phyloP scores from a whole-genome alignment of 345 rosid species.

The Aethionema arabicum region DNA sequence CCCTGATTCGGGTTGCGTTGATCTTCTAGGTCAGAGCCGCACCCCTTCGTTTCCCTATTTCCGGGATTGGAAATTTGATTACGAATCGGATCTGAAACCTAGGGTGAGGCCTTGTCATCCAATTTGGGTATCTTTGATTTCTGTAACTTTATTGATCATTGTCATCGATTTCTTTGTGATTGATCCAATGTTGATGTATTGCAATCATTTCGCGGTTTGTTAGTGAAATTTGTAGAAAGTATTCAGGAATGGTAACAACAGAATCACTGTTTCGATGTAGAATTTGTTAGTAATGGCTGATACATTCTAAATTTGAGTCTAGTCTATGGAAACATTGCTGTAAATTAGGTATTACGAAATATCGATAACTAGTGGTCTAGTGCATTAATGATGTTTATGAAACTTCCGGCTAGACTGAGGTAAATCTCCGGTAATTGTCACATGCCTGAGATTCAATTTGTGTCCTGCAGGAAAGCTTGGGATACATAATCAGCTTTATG shows the following conservation, averaged over 20 bases:
- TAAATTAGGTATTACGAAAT: neutral
- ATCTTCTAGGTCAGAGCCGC: slow-evolving; percentile 56
- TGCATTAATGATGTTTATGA: neutral
- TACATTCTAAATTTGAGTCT: neutral
- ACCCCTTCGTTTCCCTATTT: slow-evolving; percentile 69
- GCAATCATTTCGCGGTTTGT: too few species aligned
- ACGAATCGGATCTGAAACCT: slow-evolving; percentile 68
- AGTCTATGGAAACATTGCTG: neutral
- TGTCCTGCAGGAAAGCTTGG: neutral
- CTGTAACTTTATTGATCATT: neutral
- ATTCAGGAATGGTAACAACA: neutral
- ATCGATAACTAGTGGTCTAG: neutral
- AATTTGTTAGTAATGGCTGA: neutral
- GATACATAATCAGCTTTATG: neutral
- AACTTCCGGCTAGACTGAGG: neutral
- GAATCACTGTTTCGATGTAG: neutral
- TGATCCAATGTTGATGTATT: too few species aligned
- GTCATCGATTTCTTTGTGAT: neutral
- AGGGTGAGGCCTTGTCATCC: slow-evolving; percentile 47
- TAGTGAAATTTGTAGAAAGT: too few species aligned
- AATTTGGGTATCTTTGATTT: slow-evolving; percentile 13
- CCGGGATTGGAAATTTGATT: slow-evolving; percentile 62
- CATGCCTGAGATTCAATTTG: slow-evolving; percentile 1
- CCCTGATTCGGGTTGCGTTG: slow-evolving; percentile 53
- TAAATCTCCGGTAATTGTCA: neutral